Evolutionary conservation across 73 alveolate species (phyloP), one percentile per base, ranked within the genome.

Genomic region (Paramecium biaurelia): DNA sequence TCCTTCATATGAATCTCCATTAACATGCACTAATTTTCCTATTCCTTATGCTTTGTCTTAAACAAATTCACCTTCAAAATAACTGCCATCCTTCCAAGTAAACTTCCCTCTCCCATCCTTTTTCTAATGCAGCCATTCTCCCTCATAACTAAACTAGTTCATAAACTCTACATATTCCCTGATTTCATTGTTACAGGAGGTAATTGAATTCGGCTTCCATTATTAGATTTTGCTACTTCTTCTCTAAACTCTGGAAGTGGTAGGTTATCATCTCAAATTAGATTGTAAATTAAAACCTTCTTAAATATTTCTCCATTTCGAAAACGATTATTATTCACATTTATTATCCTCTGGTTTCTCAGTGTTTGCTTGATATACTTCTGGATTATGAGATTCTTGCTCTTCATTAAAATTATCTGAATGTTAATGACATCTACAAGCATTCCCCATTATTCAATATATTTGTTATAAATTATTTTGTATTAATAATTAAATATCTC

Each of bases 31-130:
- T 56, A 96, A 93, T 94, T 89, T 93, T 11, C 99, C 99, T 86
- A 86, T 93, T 35, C 99, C 99, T 86, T 95, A 76, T 56, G 97
- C 97, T 88, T 97, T 96, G 90, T 97, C 97, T 0, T 96, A 76
- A 15, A 14, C 72, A 98, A 98, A 97, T 57, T 76, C 57, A 14
- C 99, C 99, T 11, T 92, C 97, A 76, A 95, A 96, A 38, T 63
- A 42, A 53, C 93, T 57, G 7, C 93, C 95, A 59, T 95, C 95
- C 15, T 93, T 92, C 96, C 96, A 94, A 34, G 72, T 87, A 26
- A 92, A 85, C n/a, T 41, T 79, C 6, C 98, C 98, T 42, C 76
- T 41, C 14, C 97, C 96, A 57, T 92, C 95, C 15, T 95, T 63
- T 92, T 57, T 23, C 57, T 84, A 95, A 34, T 84, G 76, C 15